Percentiles rank a stretch among this genome's conserved stretches.
These are phyloP conservation scores for Porogramme epimiltina DNA, from an alignment of 1,284 basidiomycete genomes.

Conservation along the genomic window DNA sequence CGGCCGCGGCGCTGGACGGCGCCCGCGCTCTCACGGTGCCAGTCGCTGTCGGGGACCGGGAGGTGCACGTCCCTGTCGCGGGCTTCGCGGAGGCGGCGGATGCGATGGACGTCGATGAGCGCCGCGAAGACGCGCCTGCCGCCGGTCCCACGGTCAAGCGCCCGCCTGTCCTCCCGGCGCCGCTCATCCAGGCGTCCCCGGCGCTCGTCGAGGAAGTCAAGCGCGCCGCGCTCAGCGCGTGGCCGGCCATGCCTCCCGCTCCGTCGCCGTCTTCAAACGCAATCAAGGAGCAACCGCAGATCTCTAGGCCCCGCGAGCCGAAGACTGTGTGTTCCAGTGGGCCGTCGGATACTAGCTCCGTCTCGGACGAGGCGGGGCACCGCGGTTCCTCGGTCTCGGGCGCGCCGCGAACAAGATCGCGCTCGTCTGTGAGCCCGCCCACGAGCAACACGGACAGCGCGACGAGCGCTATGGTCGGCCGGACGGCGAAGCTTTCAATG, in stretches of 20 bases:
- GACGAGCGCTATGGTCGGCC: conserved; percentile 21
- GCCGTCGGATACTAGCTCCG: conserved; percentile 1
- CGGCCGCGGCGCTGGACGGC: conserved; percentile 15
- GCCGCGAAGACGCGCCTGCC: background rate
- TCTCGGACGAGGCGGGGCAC: no score
- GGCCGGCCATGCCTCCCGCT: conserved; percentile 7
- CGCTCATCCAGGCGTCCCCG: conserved; percentile 23
- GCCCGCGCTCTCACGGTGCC: conserved; percentile 20
- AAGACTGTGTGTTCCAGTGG: background rate
- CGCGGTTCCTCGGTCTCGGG: background rate
- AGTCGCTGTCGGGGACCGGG: conserved; percentile 39
- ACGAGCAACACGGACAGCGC: conserved; percentile 23
- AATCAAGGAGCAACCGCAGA: background rate
- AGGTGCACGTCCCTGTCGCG: conserved; percentile 32
- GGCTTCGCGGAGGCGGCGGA: conserved; percentile 22
- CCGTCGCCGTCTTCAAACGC: no score
- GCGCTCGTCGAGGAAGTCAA: conserved; percentile 28
- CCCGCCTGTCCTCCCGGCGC: conserved; percentile 18
- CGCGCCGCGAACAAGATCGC: no score
- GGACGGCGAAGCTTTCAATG: conserved; percentile 20
- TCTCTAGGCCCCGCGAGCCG: background rate
- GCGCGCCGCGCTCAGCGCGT: conserved; percentile 21
- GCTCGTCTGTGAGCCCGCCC: conserved; percentile 16
- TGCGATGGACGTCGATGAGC: conserved; percentile 32
- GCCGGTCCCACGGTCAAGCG: conserved; percentile 7